Evolutionary conservation across 2,329 filamentous ascomycete genomes (phyloP).

Genomic region (Fonsecaea pedrosoi): DNA sequence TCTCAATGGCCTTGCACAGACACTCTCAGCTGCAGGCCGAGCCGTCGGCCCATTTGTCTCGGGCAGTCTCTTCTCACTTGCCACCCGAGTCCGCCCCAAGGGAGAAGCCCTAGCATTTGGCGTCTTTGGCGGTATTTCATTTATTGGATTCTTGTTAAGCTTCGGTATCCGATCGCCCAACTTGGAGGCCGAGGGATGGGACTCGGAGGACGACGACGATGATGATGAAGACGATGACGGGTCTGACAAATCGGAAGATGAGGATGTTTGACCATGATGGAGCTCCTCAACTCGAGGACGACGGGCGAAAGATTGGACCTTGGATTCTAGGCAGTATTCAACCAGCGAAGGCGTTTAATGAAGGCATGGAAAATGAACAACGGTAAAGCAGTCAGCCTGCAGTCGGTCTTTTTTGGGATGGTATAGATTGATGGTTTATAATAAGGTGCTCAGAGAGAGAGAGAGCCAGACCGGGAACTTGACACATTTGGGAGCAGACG

Average conservation of each 20-base stretch:
- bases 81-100: slow-evolving; percentile 74
- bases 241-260: slow-evolving; percentile 55
- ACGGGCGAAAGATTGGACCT: neutral
- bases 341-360: slow-evolving; percentile 19
- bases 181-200: slow-evolving; percentile 66
- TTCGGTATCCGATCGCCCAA: slow-evolving; percentile 73
- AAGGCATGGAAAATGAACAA: slow-evolving; percentile 15
- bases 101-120: slow-evolving; percentile 88
- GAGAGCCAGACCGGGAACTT: neutral
- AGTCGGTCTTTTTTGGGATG: neutral
- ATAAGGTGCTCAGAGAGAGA: neutral
- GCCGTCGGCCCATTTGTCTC: slow-evolving; percentile 88
- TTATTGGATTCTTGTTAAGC: slow-evolving; percentile 79
- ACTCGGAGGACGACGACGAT: slow-evolving; percentile 47
- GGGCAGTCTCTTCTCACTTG: slow-evolving; percentile 82
- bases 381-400: neutral
- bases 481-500: neutral
- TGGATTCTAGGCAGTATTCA: slow-evolving; percentile 20
- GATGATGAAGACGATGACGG: slow-evolving; percentile 19
- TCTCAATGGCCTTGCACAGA: slow-evolving; percentile 92
- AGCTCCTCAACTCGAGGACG: neutral
- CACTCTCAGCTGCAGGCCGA: slow-evolving; percentile 86
- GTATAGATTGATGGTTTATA: slow-evolving; percentile 2
- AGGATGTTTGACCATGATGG: slow-evolving; percentile 43
- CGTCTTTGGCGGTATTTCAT: slow-evolving; percentile 80